Conservation (phyloP, 164 flowering plant species). For the Echeveria elegans region DNA sequence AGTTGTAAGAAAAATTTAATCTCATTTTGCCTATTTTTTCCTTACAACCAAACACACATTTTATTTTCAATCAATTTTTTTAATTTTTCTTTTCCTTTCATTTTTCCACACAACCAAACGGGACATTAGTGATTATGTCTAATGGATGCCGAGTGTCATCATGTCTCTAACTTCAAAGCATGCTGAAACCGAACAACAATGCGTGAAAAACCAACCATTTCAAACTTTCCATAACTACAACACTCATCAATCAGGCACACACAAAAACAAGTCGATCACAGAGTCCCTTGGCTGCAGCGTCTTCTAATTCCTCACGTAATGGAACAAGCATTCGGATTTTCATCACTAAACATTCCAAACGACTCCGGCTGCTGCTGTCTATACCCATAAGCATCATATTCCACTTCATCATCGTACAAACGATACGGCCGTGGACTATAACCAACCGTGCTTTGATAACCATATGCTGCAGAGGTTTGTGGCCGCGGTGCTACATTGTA, state of each 20-base stretch:
- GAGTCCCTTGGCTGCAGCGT: neutral
- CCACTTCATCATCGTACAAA: neutral
- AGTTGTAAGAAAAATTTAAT: too few species aligned
- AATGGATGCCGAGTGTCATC: too few species aligned
- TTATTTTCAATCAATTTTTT: too few species aligned
- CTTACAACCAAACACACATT: too few species aligned
- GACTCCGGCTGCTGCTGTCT: conserved; percentile 4
- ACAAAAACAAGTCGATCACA: neutral
- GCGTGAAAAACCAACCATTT: neutral
- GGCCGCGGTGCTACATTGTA: neutral
- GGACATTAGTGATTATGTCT: too few species aligned
- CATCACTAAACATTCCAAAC: neutral
- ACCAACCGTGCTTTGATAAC: neutral
- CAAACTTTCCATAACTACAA: neutral
- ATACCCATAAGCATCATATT: neutral
- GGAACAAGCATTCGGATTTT: conserved; percentile 1
- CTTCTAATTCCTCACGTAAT: neutral
- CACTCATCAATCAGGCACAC: neutral
- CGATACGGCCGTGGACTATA: neutral
- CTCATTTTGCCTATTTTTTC: too few species aligned
- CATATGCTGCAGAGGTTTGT: neutral
- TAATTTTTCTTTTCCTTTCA: too few species aligned
- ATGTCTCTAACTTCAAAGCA: too few species aligned
- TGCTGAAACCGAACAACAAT: neutral
- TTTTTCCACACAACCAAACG: too few species aligned